Evolutionary conservation across 169 alveolate genomes (phyloP), one percentile per base, ranked within the genome.

Genomic region (Plasmodium sp.): DNA sequence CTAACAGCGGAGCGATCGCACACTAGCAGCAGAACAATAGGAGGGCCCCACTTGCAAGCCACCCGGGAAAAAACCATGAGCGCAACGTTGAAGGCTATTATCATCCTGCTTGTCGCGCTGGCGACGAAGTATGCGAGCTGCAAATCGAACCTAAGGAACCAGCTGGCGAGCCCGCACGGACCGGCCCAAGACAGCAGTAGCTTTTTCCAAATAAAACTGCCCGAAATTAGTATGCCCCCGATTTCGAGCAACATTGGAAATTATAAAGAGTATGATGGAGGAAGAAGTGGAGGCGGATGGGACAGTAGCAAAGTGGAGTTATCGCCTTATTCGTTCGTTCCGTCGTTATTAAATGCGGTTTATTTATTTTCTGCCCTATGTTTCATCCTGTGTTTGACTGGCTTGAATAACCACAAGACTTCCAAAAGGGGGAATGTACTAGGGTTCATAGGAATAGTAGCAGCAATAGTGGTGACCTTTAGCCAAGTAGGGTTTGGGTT

Each of bases 361-460:
- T 85, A 88, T 88, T 93, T 77, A 43, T 85, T 84, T 85, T 73
- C 92, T 18, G 84, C 94, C 54, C 39, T 96, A 75, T 95, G 96
- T 80, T 97, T 97, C 79, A 95, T 97, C 81, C 74, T 97, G 16
- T 95, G 97, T 62, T 83, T 97, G 81, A 90, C 97, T 67, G 99
- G 99, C 34, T 95, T 98, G 41, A 93, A 97, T 16, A 73, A 88
- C 36, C 97, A 96, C 92, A 96, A 96, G 84, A 96, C 99, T 36
- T 97, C 99, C 22, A 97, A 97, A 84, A 83, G 98, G 81, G 99
- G 99, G 43, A 98, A 98, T 81, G 56, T 93, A 31, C 92, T 97
- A 72, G 99, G 99, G 74, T 82, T 96, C n/a, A 84, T 97, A 48
- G 99, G 98, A 34, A 97, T 97, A 81, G 83, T 96, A 58, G 84